Conservation (phyloP, 352 stramenopile species). For the Phytophthora fragariaefolia region DNA sequence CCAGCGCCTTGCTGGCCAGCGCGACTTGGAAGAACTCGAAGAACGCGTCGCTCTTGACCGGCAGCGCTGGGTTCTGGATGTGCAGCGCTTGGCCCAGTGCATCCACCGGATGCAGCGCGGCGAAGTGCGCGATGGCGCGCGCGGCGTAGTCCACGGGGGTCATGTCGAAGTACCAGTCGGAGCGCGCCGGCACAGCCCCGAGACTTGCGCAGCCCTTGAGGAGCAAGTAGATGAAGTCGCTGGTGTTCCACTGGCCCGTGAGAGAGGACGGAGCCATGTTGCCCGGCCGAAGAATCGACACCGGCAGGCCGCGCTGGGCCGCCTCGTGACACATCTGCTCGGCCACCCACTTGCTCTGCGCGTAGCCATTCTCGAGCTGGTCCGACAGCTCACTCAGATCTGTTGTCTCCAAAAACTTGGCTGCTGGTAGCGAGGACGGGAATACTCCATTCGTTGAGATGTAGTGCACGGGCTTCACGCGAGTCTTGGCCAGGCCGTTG, state of each 20-base stretch:
- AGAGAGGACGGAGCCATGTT: conserved; percentile 86
- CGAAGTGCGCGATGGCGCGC: conserved; percentile 83
- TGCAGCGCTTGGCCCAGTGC: conserved; percentile 74
- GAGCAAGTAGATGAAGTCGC: conserved; percentile 92
- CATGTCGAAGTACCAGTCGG: conserved; percentile 89
- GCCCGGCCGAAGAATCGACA: conserved; percentile 88
- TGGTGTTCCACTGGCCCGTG: conserved; percentile 83
- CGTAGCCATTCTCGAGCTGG: conserved; percentile 83
- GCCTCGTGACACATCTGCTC: conserved; percentile 89
- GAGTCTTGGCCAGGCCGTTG: conserved; percentile 76
- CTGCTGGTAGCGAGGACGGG: conserved; percentile 46
- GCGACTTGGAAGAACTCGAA: conserved; percentile 49
- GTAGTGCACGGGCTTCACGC: conserved; percentile 89
- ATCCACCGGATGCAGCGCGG: conserved; percentile 56
- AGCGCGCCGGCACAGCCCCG: conserved; percentile 59
- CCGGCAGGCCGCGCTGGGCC: conserved; percentile 76
- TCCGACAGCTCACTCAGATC: conserved; percentile 65
- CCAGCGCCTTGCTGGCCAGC: conserved; percentile 34
- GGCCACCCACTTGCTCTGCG: conserved; percentile 93
- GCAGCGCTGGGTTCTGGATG: conserved; percentile 67
- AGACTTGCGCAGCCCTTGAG: conserved; percentile 81
- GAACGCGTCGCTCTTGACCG: conserved; percentile 57
- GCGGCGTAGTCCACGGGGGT: conserved; percentile 94
- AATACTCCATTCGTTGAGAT: conserved; percentile 94
- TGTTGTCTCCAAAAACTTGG: conserved; percentile 56